These are phyloP conservation scores for Anisogramma anomala DNA, from an alignment of 2,329 filamentous ascomycete species.

Conservation along the genomic window DNA sequence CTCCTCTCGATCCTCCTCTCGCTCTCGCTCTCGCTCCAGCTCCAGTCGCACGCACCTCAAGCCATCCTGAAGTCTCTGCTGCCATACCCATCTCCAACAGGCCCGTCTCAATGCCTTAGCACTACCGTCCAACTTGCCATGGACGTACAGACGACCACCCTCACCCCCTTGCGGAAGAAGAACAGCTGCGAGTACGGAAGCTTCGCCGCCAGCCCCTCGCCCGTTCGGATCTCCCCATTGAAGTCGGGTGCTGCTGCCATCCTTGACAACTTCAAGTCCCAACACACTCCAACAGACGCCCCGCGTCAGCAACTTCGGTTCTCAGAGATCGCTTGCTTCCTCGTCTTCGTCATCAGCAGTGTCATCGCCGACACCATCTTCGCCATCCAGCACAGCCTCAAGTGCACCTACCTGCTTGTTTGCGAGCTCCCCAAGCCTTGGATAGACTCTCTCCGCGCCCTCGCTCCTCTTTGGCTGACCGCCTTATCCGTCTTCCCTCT, in stretches of 20 bases:
- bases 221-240: neutral
- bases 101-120: neutral
- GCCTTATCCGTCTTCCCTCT: conserved; percentile 6
- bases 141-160: conserved; percentile 3
- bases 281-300: neutral
- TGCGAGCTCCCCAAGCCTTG: conserved; percentile 8
- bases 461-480: conserved; percentile 7
- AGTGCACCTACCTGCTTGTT: conserved; percentile 11
- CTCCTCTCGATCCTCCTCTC: no score
- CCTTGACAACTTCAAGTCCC: neutral
- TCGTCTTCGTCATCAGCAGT: conserved; percentile 17
- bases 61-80: no score
- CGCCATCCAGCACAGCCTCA: conserved; percentile 1
- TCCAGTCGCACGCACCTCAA: no score
- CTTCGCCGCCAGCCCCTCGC: neutral
- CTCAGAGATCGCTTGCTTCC: conserved; percentile 17
- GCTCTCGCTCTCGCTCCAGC: no score
- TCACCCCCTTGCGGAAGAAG: neutral
- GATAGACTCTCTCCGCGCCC: conserved; percentile 3
- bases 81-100: neutral
- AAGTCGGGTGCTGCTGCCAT: neutral
- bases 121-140: conserved; percentile 3
- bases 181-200: neutral
- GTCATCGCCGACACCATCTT: conserved; percentile 3
- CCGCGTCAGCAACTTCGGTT: neutral